These are phyloP conservation scores for Fusarium sp. DNA, from an alignment of 2,329 filamentous ascomycete genomes.

Conservation along the genomic window DNA sequence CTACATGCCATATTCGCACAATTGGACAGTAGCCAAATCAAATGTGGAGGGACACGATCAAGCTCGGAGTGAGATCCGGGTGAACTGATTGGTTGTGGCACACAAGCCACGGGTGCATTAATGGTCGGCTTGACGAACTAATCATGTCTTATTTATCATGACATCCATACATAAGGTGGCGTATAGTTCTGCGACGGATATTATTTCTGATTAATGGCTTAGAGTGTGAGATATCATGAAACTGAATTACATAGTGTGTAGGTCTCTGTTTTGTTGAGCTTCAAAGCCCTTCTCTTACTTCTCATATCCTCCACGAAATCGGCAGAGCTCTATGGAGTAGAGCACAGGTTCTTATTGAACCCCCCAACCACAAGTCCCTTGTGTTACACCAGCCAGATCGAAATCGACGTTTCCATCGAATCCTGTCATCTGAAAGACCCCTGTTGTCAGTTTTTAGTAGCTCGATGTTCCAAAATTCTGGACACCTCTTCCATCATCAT, in stretches of 20 bases:
- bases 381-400: conserved; percentile 4
- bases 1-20: not conserved
- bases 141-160: not conserved
- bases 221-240: not conserved
- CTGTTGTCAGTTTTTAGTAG: not conserved
- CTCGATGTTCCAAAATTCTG: not conserved
- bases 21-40: not conserved
- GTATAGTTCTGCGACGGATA: not conserved
- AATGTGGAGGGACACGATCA: not conserved
- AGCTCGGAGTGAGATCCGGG: not conserved
- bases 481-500: conserved; percentile 6
- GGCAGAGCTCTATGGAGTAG: too few relatives aligned
- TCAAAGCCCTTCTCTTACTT: not conserved
- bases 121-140: not conserved
- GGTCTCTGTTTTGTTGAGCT: not conserved
- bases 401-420: not conserved
- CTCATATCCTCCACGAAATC: too few relatives aligned
- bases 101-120: not conserved
- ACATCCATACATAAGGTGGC: not conserved
- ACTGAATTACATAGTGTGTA: not conserved
- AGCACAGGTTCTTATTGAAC: too few relatives aligned
- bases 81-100: not conserved
- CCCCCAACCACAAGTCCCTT: not conserved
- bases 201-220: not conserved
- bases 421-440: not conserved